These are phyloP conservation scores for Vitis hybrid DNA, from an alignment of 177 flowering plant genomes.

Conservation along the genomic window DNA sequence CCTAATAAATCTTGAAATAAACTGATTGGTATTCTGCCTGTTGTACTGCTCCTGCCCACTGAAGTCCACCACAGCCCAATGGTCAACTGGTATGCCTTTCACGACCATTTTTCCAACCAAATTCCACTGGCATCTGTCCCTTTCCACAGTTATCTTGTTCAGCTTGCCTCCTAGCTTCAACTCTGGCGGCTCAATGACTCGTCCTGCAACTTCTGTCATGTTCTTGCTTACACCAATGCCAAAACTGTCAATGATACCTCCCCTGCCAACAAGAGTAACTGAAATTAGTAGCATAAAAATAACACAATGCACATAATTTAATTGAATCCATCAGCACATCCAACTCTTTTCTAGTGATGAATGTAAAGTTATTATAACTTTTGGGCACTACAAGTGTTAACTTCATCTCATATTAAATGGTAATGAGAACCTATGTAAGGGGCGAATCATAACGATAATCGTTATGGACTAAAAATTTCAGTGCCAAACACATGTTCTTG, in stretches of 20 bases:
- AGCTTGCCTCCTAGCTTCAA: slow-evolving; percentile 45
- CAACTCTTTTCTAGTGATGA: no score
- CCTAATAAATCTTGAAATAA: slow-evolving; percentile 22
- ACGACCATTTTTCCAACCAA: slow-evolving; percentile 40
- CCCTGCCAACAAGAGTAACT: slow-evolving; percentile 12
- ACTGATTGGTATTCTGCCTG: slow-evolving; percentile 8
- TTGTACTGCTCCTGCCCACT: slow-evolving; percentile 4
- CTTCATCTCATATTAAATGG: no score
- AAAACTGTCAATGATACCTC: slow-evolving; percentile 38
- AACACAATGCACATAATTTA: no score
- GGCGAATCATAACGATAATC: no score
- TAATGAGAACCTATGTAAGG: no score
- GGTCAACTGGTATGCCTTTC: slow-evolving; percentile 33
- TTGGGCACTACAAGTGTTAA: no score
- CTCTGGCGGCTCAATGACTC: slow-evolving; percentile 56
- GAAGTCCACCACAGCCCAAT: slow-evolving; percentile 12
- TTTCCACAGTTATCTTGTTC: slow-evolving; percentile 25
- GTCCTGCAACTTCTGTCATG: slow-evolving; percentile 62
- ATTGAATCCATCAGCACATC: no score
- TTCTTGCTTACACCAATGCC: slow-evolving; percentile 34
- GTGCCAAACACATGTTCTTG: no score
- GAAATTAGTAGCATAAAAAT: no score
- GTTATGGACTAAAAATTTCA: no score
- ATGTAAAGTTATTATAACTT: no score
- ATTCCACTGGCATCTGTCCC: slow-evolving; percentile 67